Conservation (phyloP, 108 stramenopile genomes). For the Thalassiosira profunda region DNA sequence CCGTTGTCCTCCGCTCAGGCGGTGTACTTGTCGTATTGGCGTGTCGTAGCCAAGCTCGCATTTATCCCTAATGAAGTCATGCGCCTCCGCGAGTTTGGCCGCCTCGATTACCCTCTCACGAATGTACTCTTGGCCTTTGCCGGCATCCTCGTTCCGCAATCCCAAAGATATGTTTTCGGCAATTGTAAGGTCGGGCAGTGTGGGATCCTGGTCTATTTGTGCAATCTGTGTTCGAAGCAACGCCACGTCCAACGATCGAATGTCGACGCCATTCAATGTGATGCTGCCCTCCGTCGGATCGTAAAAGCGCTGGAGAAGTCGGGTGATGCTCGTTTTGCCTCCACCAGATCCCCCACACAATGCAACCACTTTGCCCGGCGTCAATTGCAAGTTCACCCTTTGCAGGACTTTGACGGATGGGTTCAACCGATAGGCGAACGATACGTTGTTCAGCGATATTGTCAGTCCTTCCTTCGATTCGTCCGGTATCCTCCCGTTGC, state of each 20-base stretch:
- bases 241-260: slow-evolving; percentile 59
- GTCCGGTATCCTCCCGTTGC: not conserved
- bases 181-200: slow-evolving; percentile 76
- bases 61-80: slow-evolving; percentile 67
- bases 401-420: slow-evolving; percentile 64
- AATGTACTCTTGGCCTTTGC: slow-evolving; percentile 45
- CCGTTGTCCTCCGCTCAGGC: slow-evolving; percentile 81
- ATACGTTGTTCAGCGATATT: slow-evolving; percentile 58
- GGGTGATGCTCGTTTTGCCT: slow-evolving; percentile 83
- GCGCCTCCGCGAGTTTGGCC: slow-evolving; percentile 77
- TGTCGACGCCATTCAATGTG: slow-evolving; percentile 74
- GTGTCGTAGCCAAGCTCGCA: slow-evolving; percentile 80
- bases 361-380: slow-evolving; percentile 58
- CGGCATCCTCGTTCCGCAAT: slow-evolving; percentile 24
- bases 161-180: slow-evolving; percentile 89
- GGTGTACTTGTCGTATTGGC: slow-evolving; percentile 57
- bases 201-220: slow-evolving; percentile 88
- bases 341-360: slow-evolving; percentile 80
- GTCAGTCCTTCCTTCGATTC: not conserved
- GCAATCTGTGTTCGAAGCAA: slow-evolving; percentile 77
- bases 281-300: slow-evolving; percentile 68
- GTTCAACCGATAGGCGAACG: slow-evolving; percentile 87
- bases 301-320: slow-evolving; percentile 87
- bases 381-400: slow-evolving; percentile 39
- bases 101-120: slow-evolving; percentile 59